Evolutionary conservation across 129 eudicot genomes (phyloP), one percentile per base, ranked within the genome.

Genomic region (sunflower (Helianthus annuus)): DNA sequence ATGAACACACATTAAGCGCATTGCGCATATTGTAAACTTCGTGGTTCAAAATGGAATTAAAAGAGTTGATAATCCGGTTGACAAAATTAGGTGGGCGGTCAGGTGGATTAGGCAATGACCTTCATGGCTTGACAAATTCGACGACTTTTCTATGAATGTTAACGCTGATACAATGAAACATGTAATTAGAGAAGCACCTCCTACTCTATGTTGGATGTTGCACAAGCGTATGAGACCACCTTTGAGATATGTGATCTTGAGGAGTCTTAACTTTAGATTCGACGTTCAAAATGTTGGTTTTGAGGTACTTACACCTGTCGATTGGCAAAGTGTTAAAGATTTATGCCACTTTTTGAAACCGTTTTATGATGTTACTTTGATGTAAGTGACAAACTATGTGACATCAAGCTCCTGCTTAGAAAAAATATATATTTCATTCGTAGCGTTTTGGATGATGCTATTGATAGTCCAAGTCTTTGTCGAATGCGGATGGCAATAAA

Each of bases 21-120:
- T 56, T 56, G 32, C 32, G 7, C 66, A 60, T n/a, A 32, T 60
- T 60, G 3, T 32, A 60, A 60, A 60, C 19, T 11, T 60, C 5
- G 66, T 60, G 44, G 66, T 60, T 9, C 66, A 60, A 60, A 16
- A 60, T 32, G 66, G 45, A 1, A 60, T 60, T 29, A 60, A 60
- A 60, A 60, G 2, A 3, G 44, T 29, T 29, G 66, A 32, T 60
- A 29, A 1, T 4, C 0, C 46, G 19, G 66, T 60, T 27, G 7
- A 60, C 4, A 60, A 10, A 27, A 1, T 11, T 60, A 32, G 45
- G 7, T 60, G 66, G 44, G 44, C 12, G 44, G 15, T 27, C 32
- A 29, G n/a, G 40, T 60, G 16, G 44, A 14, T 62, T 62, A 29
- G 65, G 13, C 44, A 29, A 59, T 59, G 1, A 12, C 65, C 15